These are phyloP conservation scores for Sordariomycetes sp. DNA, from an alignment of 2,329 filamentous ascomycete genomes.

Conservation along the genomic window DNA sequence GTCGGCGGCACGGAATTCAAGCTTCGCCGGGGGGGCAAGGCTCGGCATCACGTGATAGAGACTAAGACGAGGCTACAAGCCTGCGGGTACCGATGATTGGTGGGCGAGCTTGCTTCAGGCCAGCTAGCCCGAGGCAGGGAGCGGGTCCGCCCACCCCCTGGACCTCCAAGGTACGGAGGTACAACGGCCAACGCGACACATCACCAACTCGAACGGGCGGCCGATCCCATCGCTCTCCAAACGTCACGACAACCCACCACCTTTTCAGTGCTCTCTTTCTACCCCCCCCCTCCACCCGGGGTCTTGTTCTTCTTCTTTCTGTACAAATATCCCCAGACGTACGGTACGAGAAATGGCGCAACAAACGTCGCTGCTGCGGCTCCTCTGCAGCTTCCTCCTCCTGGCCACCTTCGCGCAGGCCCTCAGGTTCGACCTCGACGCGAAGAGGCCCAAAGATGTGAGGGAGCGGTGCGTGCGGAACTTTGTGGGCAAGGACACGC, in stretches of 20 bases:
- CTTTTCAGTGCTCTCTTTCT: neutral
- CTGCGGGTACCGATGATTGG: neutral
- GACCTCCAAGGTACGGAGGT: neutral
- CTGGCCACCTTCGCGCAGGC: constrained; percentile 44
- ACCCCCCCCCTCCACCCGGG: neutral
- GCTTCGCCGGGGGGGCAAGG: constrained; percentile 1
- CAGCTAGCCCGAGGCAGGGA: neutral
- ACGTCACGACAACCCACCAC: neutral
- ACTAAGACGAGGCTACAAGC: constrained; percentile 1
- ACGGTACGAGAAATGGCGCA: constrained; percentile 26
- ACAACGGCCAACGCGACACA: constrained; percentile 4
- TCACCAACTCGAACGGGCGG: neutral
- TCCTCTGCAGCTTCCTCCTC: constrained; percentile 43
- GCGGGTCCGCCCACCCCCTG: neutral
- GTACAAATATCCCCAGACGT: neutral
- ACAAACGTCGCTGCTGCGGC: constrained; percentile 39
- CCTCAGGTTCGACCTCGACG: constrained; percentile 86
- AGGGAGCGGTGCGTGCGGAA: constrained; percentile 90
- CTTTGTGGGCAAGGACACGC: constrained; percentile 81
- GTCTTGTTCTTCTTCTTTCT: neutral
- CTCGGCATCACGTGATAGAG: neutral
- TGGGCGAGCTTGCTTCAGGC: neutral
- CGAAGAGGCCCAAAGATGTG: constrained; percentile 43
- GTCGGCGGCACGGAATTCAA: neutral
- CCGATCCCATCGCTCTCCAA: neutral